phyloP scores from a whole-genome alignment of 2,329 filamentous ascomycete genomes.

The Teratosphaeria epicoccoides region DNA sequence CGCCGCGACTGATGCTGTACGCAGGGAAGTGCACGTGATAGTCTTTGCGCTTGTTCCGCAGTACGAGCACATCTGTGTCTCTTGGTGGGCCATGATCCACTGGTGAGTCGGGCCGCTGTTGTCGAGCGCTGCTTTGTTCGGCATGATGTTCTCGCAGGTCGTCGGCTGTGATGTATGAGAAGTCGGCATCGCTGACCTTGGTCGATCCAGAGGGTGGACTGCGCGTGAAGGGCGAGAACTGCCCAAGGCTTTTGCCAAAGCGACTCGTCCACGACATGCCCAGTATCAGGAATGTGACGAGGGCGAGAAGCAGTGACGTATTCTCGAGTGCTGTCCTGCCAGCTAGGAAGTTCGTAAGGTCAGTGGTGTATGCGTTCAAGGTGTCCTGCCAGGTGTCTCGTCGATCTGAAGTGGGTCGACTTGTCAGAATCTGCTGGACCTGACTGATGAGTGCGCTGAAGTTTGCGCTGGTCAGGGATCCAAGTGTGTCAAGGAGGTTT shows the following conservation, averaged over 20 bases:
- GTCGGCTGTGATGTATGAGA: slow-evolving; percentile 71
- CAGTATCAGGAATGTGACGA: slow-evolving; percentile 30
- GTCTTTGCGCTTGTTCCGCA: slow-evolving; percentile 56
- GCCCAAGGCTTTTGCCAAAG: slow-evolving; percentile 31
- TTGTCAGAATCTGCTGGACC: background rate
- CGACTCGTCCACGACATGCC: slow-evolving; percentile 39
- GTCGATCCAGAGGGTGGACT: slow-evolving; percentile 30
- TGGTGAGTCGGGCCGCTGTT: slow-evolving; percentile 35
- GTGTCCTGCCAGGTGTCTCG: slow-evolving; percentile 5
- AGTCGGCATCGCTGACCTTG: slow-evolving; percentile 64
- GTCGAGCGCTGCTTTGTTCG: slow-evolving; percentile 2
- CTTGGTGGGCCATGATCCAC: slow-evolving; percentile 33
- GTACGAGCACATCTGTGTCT: slow-evolving; percentile 58
- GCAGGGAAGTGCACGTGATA: slow-evolving; percentile 65
- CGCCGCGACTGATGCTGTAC: slow-evolving; percentile 64
- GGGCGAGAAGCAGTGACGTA: slow-evolving; percentile 22
- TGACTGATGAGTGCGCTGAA: background rate
- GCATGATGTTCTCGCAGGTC: slow-evolving; percentile 42
- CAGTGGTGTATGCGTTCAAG: background rate
- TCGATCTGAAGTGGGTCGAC: background rate
- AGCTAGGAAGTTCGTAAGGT: slow-evolving; percentile 16
- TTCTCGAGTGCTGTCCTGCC: slow-evolving; percentile 20
- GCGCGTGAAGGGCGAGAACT: slow-evolving; percentile 41
- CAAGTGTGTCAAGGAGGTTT: slow-evolving; percentile 11
- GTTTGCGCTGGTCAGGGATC: background rate